Conservation (phyloP, 345 rosid genomes). For the Euphorbia peplus region DNA sequence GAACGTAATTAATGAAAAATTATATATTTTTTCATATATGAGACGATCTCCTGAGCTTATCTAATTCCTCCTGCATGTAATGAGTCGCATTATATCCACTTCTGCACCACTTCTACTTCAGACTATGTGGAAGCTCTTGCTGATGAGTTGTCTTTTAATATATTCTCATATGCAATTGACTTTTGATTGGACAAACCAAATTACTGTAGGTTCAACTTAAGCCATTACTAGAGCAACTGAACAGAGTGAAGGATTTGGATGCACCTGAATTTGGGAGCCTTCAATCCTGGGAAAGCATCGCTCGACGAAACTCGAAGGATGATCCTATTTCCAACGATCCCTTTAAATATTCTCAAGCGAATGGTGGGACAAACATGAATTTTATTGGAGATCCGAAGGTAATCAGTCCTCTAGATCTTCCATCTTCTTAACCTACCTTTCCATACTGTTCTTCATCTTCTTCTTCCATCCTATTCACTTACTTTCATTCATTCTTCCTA, state of each 20-base stretch:
- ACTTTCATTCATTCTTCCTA: too few species aligned
- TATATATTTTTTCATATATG: too few species aligned
- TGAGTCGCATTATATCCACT: too few species aligned
- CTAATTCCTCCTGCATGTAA: background rate
- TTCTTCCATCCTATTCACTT: too few species aligned
- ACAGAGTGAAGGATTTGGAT: slow-evolving; percentile 72
- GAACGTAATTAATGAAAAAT: too few species aligned
- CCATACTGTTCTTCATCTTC: too few species aligned
- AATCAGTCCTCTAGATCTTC: background rate
- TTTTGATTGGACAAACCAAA: slow-evolving; percentile 15
- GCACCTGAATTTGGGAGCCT: slow-evolving; percentile 74
- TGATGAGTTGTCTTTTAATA: background rate
- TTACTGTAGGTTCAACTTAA: slow-evolving; percentile 67
- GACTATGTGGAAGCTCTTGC: slow-evolving; percentile 6
- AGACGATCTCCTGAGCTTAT: background rate
- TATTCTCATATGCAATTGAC: background rate
- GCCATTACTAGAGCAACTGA: slow-evolving; percentile 71
- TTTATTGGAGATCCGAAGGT: slow-evolving; percentile 91
- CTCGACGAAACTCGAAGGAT: slow-evolving; percentile 67
- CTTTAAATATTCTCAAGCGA: slow-evolving; percentile 62
- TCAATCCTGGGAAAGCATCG: slow-evolving; percentile 91
- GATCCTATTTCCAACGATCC: slow-evolving; percentile 70
- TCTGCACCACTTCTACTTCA: background rate
- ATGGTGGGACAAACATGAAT: slow-evolving; percentile 86
- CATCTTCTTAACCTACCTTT: too few species aligned